Evolutionary conservation across 2,329 filamentous ascomycete genomes (phyloP), one percentile per base, ranked within the genome.

Genomic region (Fusarium incarnatum): DNA sequence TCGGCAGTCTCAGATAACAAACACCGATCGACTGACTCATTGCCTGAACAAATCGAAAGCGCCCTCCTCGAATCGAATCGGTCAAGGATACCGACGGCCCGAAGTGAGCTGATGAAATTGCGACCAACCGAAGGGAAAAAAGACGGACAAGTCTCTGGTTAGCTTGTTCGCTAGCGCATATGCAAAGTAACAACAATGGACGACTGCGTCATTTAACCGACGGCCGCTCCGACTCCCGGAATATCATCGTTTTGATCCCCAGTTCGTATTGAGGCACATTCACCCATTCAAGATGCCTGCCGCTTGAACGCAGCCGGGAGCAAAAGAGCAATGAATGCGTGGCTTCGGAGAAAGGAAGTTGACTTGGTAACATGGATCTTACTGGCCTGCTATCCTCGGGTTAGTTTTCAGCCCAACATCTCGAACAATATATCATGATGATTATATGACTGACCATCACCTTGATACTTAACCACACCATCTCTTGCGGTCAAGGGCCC

Each of bases 211-310:
- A 74, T 65, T 72, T 60, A 45, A 41, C 73, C 73, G 73, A 75
- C 63, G 52, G 57, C 73, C 73, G 73, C 63, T 63, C 73, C 73
- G 73, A 75, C 62, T 72, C 49, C 73, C 73, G 73, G 49, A 48
- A 75, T 75, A 75, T 74, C 71, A 74, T 66, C 69, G 42, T 54
- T 70, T 61, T 42, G 57, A 40, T 34, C 59, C 55, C 47, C 42
- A 56, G 25, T 25, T 65, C 30, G 44, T 37, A 23, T 22, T 28
- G 13, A 37, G 30, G 13, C 54, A 56, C 54, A 40, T 34, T n/a
- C 42, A 28, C 9, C 8, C 23, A 52, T 25, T 27, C 34, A 20
- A 20, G 9, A 28, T 41, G 23, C 25, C 23, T 22, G 34, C 23
- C 23, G 37, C 22, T 22, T 25, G 37, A 12, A 41, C 48, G 13